Base-by-base conservation (phyloP, 1,139 yeast species). In the Pichia terricola region DNA sequence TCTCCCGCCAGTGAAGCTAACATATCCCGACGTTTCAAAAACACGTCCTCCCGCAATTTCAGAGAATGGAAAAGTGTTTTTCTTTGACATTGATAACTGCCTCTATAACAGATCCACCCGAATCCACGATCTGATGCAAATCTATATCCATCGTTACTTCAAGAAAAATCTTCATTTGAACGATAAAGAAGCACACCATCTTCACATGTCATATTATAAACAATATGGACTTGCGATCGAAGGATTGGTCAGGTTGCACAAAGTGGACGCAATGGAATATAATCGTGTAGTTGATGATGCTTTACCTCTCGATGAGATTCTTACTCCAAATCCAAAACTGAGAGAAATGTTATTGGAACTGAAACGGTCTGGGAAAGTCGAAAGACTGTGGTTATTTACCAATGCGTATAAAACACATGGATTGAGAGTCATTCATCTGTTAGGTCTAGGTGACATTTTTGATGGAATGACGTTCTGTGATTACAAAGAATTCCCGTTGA, bases 401-500 rank as follows among this genome's bases (percentile, higher is more conserved):
- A 91, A 91, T 60, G 98, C 98, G 1, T 91, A 89, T 67, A 80
- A 82, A 60, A 86, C 77, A 56, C 97, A 91, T 61, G 97, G 94
- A 1, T 58, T 79, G 44, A 70, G 91, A 45, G 94, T 85, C 22
- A 72, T 88, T 26, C 72, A 80, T 37, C 69, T 89, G 44, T 69
- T 91, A 41, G 97, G 96, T 2, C 62, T 91, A 33, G 96, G 91
- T 26, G 96, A 89, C 60, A 61, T 87, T 46, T 89, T 91, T 59
- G 97, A 89, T 53, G 98, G 98, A 1, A 73, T 91, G 54, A 87
- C 96, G 0, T 91, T 69, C 64, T 91, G 98, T 66, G 95, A 91
- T 65, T 91, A 91, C 60, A 64, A 65, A 26, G 30, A 55, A 6
- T 64, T 61, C 48, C 88, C 89, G 5, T 70, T 91, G 46, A 64